phyloP scores from a whole-genome alignment of 768 basidiomycete genomes.

The Boletellus sp. region DNA sequence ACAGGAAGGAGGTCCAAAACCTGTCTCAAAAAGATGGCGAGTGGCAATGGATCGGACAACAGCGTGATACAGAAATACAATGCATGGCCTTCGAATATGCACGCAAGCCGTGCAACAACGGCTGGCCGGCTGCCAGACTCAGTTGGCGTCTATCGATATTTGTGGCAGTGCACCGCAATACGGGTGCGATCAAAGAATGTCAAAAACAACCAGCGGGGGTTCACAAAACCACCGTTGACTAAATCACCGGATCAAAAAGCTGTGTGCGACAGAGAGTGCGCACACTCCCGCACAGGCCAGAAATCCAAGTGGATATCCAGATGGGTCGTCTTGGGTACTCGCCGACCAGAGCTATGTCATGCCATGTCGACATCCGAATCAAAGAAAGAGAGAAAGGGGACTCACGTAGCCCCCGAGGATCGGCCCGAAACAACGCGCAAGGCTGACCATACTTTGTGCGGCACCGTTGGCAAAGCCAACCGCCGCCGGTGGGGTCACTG shows the following conservation, averaged over 20 bases:
- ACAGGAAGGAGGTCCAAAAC: no score
- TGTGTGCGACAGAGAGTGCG: conserved; percentile 60
- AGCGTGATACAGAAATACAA: no score
- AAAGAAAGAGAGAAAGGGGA: neutral
- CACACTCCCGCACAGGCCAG: conserved; percentile 61
- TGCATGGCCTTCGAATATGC: no score
- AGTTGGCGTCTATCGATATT: no score
- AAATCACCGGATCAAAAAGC: conserved; percentile 71
- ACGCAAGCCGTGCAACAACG: no score
- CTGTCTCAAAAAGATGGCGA: no score
- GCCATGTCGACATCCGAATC: neutral
- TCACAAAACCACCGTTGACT: conserved; percentile 30
- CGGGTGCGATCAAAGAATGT: no score
- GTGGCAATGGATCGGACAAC: no score
- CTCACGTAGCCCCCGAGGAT: conserved; percentile 77
- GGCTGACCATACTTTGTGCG: conserved; percentile 92
- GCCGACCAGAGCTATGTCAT: conserved; percentile 62
- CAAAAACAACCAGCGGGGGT: neutral
- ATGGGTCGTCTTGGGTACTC: conserved; percentile 64
- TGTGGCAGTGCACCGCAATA: no score
- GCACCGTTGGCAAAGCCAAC: conserved; percentile 93
- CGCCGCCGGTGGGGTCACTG: conserved; percentile 87
- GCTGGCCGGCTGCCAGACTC: no score
- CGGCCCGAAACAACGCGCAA: conserved; percentile 88
- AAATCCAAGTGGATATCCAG: conserved; percentile 75